phyloP scores from a whole-genome alignment of 2,329 filamentous ascomycete species.

The Neonectria hederae region DNA sequence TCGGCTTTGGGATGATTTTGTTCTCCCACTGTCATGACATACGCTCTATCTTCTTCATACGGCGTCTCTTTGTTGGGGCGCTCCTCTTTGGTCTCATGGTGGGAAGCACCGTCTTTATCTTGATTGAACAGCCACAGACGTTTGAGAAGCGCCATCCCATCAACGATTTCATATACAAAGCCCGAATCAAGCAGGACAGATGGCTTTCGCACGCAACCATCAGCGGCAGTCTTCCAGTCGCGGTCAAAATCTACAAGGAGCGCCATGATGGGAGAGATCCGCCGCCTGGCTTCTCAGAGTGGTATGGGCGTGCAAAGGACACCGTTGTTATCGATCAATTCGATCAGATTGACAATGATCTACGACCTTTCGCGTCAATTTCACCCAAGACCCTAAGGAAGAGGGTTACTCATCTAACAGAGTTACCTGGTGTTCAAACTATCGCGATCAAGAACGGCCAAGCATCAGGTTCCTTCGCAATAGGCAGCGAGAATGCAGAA shows the following conservation, averaged over 20 bases:
- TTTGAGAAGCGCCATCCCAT: slow-evolving; percentile 56
- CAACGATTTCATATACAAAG: slow-evolving; percentile 59
- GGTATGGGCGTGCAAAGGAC: slow-evolving; percentile 81
- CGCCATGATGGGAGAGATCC: slow-evolving; percentile 72
- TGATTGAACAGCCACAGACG: slow-evolving; percentile 43
- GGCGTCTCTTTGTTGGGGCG: slow-evolving; percentile 52
- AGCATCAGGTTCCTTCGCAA: slow-evolving; percentile 54
- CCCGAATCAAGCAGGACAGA: slow-evolving; percentile 57
- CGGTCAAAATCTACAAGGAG: slow-evolving; percentile 60
- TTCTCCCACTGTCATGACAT: slow-evolving; percentile 57
- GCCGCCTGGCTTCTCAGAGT: slow-evolving; percentile 83
- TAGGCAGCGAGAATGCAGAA: slow-evolving; percentile 44
- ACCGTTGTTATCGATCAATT: slow-evolving; percentile 83
- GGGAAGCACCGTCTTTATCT: slow-evolving; percentile 49
- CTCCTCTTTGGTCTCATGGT: slow-evolving; percentile 52
- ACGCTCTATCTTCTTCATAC: slow-evolving; percentile 54
- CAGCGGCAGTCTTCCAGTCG: slow-evolving; percentile 58
- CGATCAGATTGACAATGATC: slow-evolving; percentile 77
- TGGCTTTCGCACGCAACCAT: slow-evolving; percentile 59
- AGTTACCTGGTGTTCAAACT: slow-evolving; percentile 55
- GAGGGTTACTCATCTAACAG: slow-evolving; percentile 55
- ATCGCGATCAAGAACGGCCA: slow-evolving; percentile 72
- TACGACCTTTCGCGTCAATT: slow-evolving; percentile 82
- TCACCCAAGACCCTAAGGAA: slow-evolving; percentile 73
- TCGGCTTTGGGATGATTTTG: slow-evolving; percentile 52